A percentile compares a stretch with the other conserved stretches of the same genome.
Conservation (phyloP, 371 early-diverging fungal genomes). For the Rozella allomycis region DNA sequence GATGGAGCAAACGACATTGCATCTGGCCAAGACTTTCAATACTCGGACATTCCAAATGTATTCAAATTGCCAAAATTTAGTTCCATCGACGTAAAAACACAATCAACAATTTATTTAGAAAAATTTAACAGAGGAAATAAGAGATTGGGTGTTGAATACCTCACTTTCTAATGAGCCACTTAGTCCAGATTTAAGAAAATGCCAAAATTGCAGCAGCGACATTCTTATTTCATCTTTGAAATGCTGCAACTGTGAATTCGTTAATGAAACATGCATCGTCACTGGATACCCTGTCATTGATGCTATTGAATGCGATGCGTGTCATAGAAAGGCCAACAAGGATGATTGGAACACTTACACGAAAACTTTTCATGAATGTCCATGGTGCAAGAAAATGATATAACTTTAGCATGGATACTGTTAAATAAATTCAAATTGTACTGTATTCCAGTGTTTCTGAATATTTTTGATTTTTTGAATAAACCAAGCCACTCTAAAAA, state of each 20-base stretch:
- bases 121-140: slow-evolving; percentile 13
- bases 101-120: slow-evolving; percentile 2
- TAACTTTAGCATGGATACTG: too few species aligned
- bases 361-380: slow-evolving; percentile 14
- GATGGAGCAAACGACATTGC: slow-evolving; percentile 18
- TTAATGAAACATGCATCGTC: slow-evolving; percentile 20
- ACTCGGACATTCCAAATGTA: slow-evolving; percentile 27
- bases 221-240: slow-evolving; percentile 20
- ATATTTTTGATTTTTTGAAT: too few species aligned
- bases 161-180: slow-evolving; percentile 27
- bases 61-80: slow-evolving; percentile 10
- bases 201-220: slow-evolving; percentile 21
- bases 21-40: slow-evolving; percentile 20
- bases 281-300: slow-evolving; percentile 28
- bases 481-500: too few species aligned
- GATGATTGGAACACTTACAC: slow-evolving; percentile 35
- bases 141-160: slow-evolving; percentile 32
- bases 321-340: slow-evolving; percentile 20
- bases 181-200: slow-evolving; percentile 17
- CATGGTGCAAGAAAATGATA: too few species aligned
- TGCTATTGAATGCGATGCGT: slow-evolving; percentile 15
- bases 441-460: too few species aligned
- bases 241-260: slow-evolving; percentile 14
- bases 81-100: neutral
- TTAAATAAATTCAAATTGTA: too few species aligned